Base-by-base conservation (phyloP, 352 stramenopile species). In the Phytophthora ramorum region DNA sequence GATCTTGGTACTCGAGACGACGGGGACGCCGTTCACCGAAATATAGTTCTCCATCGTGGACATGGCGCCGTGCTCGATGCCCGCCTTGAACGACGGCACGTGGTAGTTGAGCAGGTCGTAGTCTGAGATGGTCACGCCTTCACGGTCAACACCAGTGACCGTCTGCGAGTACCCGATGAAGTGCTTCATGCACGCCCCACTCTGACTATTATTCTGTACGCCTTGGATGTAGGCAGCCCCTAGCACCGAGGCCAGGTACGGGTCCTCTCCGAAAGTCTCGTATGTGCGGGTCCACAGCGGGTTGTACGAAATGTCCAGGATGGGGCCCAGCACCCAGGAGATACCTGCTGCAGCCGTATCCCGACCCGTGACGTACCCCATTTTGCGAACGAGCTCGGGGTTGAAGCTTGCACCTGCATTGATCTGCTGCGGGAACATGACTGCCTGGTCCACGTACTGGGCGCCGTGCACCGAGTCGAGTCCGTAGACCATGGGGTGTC, bases 241-340 rank as follows among this genome's bases (percentile, higher is more conserved):
- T 69, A 98, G 86, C n/a, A 80, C 66, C 0, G 84, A 81, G 0
- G 85, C 79, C 16, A 96, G 41, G 32, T 86, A 71, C 6, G 88
- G 87, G 59, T 98, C 90, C 81, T 98, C 90, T 7, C 94, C 92
- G 80, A 97, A 98, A 12, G 92, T 98, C 69, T 98, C 94, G 58
- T 89, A 97, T 2, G 92, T 85, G 0, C 93, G 75, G 2, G 83
- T 71, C 92, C 92, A 98, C 35, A 92, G 73, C 7, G 89, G 87
- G 53, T 97, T 89, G 53, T 88, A 87, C 1, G 85, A 82, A n/a
- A 98, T 74, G 50, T 92, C 83, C 20, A 90, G 67, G 13, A 97
- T 88, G 0, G 93, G 91, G 16, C 76, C 79, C 63, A 97, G 96
- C 0, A 98, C 61, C 91, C 91, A 98, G 12, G 75, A 75, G 41